Evolutionary conservation across 2,329 filamentous ascomycete genomes (phyloP).

Genomic region (Fonsecaea monophora): DNA sequence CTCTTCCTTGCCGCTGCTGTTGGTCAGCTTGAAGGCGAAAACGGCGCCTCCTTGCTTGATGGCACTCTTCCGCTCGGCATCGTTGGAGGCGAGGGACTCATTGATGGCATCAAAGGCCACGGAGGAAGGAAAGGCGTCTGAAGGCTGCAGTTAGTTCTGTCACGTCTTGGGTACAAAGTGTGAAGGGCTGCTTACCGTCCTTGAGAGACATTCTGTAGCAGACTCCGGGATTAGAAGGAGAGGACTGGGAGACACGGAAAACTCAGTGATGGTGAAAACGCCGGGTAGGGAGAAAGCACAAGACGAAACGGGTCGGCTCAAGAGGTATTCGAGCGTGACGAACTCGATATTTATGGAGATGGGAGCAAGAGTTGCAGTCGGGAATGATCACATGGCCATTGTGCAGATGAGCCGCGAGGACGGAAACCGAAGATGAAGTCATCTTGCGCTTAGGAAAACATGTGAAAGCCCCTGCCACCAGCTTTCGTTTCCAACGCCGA

Average conservation of each 20-base stretch:
- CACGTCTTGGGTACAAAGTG: not conserved
- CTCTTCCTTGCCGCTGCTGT: constrained; percentile 76
- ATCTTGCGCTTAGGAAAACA: constrained; percentile 15
- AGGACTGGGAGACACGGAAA: constrained; percentile 12
- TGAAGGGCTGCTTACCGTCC: constrained; percentile 65
- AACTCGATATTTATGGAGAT: constrained; percentile 11
- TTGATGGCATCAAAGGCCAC: constrained; percentile 90
- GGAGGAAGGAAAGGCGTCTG: constrained; percentile 80
- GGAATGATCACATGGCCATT: constrained; percentile 30
- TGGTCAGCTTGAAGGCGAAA: constrained; percentile 93
- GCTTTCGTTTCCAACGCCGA: constrained; percentile 15
- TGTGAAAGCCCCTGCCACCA: constrained; percentile 25
- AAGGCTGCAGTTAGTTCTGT: constrained; percentile 8
- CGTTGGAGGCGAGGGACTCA: constrained; percentile 69
- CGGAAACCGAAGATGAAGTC: constrained; percentile 32
- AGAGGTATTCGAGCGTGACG: not conserved
- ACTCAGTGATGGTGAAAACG: not conserved
- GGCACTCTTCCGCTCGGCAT: constrained; percentile 80
- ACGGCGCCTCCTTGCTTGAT: constrained; percentile 87
- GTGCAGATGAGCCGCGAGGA: not conserved
- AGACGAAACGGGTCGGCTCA: not conserved
- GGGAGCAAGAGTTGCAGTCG: constrained; percentile 5
- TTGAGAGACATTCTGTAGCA: constrained; percentile 70
- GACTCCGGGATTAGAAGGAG: constrained; percentile 1
- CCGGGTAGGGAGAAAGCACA: not conserved